phyloP scores from a whole-genome alignment of 1,284 basidiomycete species.

The Retiboletus fuscus region DNA sequence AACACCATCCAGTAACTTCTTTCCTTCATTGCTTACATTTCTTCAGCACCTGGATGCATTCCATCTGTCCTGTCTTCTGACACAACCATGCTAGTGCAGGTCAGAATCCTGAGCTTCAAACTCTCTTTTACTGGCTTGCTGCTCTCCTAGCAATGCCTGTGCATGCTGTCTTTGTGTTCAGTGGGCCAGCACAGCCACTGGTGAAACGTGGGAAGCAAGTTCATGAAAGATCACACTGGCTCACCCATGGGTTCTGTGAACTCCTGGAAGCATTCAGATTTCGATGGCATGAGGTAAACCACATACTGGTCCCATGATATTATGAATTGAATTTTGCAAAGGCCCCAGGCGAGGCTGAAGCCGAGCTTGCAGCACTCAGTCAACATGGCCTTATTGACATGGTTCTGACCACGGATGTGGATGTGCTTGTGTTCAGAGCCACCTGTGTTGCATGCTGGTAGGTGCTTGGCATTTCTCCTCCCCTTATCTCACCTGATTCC shows the following conservation, averaged over 20 bases:
- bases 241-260: neutral
- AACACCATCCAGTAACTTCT: no score
- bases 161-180: neutral
- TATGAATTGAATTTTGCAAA: no score
- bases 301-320: no score
- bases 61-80: neutral
- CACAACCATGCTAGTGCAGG: conserved; percentile 9
- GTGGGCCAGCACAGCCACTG: neutral
- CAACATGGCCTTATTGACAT: neutral
- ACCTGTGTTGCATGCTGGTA: neutral
- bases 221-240: neutral
- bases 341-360: conserved; percentile 7
- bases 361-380: conserved; percentile 1
- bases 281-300: neutral
- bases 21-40: no score
- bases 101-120: neutral
- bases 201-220: neutral
- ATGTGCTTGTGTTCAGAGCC: neutral
- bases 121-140: neutral
- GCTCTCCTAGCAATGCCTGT: neutral
- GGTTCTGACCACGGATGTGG: neutral
- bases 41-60: conserved; percentile 3
- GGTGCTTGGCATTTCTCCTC: neutral
- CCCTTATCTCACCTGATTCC: neutral
- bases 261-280: neutral